Conservation (phyloP, 352 stramenopile species). For the Achlya hypogyna region DNA sequence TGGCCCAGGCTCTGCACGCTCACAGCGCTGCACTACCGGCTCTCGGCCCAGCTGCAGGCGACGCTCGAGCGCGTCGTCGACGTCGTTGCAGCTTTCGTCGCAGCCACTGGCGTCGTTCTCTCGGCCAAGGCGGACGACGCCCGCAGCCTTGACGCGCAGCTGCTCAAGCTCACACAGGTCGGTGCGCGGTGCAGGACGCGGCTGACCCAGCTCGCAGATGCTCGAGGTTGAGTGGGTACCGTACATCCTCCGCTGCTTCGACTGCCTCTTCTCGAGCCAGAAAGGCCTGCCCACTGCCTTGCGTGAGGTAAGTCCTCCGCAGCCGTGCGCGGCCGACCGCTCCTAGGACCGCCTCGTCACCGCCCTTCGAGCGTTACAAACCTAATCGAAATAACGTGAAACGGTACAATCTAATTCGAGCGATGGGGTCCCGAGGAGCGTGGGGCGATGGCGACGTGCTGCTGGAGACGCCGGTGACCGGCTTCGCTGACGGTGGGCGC, state of each 20-base stretch:
- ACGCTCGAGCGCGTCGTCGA: neutral
- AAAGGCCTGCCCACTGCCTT: neutral
- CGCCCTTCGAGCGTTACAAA: neutral
- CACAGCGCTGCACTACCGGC: neutral
- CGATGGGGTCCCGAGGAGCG: neutral
- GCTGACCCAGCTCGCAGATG: neutral
- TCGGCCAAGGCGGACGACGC: neutral
- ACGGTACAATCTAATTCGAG: neutral
- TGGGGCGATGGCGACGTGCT: neutral
- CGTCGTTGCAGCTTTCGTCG: neutral
- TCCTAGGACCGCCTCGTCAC: neutral
- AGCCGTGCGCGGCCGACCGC: too few relatives aligned
- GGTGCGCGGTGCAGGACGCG: neutral
- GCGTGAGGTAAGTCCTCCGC: neutral
- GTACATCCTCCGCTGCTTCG: neutral
- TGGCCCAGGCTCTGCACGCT: conserved; percentile 5
- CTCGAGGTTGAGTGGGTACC: neutral
- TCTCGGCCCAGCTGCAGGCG: conserved; percentile 1
- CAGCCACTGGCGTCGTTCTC: neutral
- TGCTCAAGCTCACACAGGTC: neutral
- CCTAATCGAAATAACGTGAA: neutral
- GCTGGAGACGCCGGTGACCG: neutral
- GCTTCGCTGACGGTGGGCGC: neutral
- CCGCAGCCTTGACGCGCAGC: neutral
- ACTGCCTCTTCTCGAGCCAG: neutral